phyloP scores from a whole-genome alignment of 768 basidiomycete species.

The Hortiboletus campestris region DNA sequence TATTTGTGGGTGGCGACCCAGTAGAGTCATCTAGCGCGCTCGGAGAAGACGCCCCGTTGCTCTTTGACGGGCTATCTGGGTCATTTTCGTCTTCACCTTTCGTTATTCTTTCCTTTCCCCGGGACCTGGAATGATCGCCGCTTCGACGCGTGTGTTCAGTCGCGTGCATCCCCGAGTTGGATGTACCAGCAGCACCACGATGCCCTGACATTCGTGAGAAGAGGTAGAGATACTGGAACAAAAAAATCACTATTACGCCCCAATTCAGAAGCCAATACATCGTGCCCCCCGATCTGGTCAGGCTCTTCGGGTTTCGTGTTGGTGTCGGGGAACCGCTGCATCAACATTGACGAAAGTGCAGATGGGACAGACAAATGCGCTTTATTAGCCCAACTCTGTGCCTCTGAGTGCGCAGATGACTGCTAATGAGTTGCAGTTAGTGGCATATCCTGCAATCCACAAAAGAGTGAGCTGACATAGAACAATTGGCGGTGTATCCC shows the following conservation, averaged over 20 bases:
- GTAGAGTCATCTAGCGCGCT: neutral
- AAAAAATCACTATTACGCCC: slow-evolving; percentile 11
- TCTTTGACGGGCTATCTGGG: neutral
- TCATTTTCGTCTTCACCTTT: neutral
- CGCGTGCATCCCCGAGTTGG: neutral
- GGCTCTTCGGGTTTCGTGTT: neutral
- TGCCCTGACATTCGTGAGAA: neutral
- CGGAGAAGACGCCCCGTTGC: neutral
- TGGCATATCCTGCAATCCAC: neutral
- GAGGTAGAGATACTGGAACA: neutral
- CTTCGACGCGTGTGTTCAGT: neutral
- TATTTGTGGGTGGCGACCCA: neutral
- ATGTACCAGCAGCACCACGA: neutral
- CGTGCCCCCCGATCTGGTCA: neutral
- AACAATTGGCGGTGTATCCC: slow-evolving; percentile 60
- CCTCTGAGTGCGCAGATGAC: slow-evolving; percentile 3
- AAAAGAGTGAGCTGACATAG: slow-evolving; percentile 40
- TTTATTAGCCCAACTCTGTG: slow-evolving; percentile 10
- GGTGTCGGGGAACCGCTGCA: neutral
- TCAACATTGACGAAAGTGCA: slow-evolving; percentile 3
- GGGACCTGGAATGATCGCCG: neutral
- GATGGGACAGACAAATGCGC: neutral
- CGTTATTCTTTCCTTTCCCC: neutral
- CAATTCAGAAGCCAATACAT: slow-evolving; percentile 17
- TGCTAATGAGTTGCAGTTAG: slow-evolving; percentile 4